These are phyloP conservation scores for Aspergillus ruber DNA, from an alignment of 2,329 filamentous ascomycete species.

Conservation along the genomic window DNA sequence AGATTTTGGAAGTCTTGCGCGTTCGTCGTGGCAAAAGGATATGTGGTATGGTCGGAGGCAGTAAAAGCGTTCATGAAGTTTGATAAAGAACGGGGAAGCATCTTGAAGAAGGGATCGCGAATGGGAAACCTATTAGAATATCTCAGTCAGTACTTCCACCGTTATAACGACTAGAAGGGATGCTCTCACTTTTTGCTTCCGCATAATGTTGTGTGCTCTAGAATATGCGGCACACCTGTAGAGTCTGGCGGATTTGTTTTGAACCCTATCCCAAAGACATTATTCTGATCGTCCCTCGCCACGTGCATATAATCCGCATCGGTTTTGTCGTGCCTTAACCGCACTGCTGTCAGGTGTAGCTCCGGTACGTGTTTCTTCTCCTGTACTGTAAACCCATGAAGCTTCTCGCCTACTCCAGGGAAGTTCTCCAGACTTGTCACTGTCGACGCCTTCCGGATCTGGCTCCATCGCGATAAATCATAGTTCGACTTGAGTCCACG, in stretches of 20 bases:
- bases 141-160: slow-evolving; percentile 8
- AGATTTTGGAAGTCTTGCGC: slow-evolving; percentile 91
- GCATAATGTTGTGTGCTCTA: slow-evolving; percentile 95
- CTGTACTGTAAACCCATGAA: slow-evolving; percentile 89
- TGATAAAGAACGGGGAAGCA: slow-evolving; percentile 94
- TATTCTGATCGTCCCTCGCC: slow-evolving; percentile 91
- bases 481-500: slow-evolving; percentile 13
- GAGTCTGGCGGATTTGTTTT: slow-evolving; percentile 97
- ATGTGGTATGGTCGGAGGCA: slow-evolving; percentile 90
- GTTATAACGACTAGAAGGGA: not conserved
- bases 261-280: slow-evolving; percentile 99
- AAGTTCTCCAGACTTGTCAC: slow-evolving; percentile 70
- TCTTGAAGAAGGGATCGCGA: slow-evolving; percentile 98
- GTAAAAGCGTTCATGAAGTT: slow-evolving; percentile 99
- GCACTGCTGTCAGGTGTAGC: slow-evolving; percentile 82
- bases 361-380: slow-evolving; percentile 89
- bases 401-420: slow-evolving; percentile 72
- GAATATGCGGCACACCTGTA: slow-evolving; percentile 91
- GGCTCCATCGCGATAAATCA: slow-evolving; percentile 11
- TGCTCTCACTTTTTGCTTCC: slow-evolving; percentile 77
- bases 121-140: slow-evolving; percentile 69
- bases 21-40: slow-evolving; percentile 97
- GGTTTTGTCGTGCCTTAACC: slow-evolving; percentile 89
- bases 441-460: slow-evolving; percentile 41
- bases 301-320: slow-evolving; percentile 95